A percentile compares a stretch with the other conserved stretches of the same genome.
phyloP scores from a whole-genome alignment of 768 basidiomycete species.

The Pleurotus tuoliensis region DNA sequence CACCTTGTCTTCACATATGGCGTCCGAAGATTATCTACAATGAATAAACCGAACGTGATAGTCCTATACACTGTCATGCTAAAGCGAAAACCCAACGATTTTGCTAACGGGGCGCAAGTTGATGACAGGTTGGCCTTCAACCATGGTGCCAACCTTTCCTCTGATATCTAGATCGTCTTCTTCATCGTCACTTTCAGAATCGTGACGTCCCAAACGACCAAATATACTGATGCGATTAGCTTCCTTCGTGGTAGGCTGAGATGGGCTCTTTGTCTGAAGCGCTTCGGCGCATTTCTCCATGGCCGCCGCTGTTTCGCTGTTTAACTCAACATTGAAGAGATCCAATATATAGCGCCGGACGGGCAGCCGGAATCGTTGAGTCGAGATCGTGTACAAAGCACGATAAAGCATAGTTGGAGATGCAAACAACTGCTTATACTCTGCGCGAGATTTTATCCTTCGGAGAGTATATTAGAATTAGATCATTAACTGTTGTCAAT shows the following conservation, averaged over 20 bases:
- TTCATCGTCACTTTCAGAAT: slow-evolving; percentile 61
- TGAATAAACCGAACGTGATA: background rate
- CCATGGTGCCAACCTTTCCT: slow-evolving; percentile 29
- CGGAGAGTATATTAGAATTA: slow-evolving; percentile 3
- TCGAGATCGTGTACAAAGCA: slow-evolving; percentile 83
- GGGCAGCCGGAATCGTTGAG: slow-evolving; percentile 85
- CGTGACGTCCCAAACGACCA: slow-evolving; percentile 45
- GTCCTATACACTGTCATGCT: slow-evolving; percentile 10
- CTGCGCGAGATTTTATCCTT: slow-evolving; percentile 76
- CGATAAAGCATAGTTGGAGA: slow-evolving; percentile 81
- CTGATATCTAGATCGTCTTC: slow-evolving; percentile 47
- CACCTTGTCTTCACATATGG: no score
- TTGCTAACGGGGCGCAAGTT: slow-evolving; percentile 54
- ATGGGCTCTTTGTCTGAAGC: slow-evolving; percentile 35
- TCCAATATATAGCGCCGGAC: slow-evolving; percentile 92
- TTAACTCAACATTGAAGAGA: slow-evolving; percentile 81
- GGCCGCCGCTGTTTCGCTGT: slow-evolving; percentile 52
- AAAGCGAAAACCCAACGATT: slow-evolving; percentile 52
- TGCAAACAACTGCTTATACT: slow-evolving; percentile 71
- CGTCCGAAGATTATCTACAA: background rate
- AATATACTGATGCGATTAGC: slow-evolving; percentile 60
- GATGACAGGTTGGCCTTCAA: slow-evolving; percentile 49
- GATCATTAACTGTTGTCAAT: background rate
- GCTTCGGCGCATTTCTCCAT: slow-evolving; percentile 49
- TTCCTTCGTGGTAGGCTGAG: slow-evolving; percentile 23